These are phyloP conservation scores for Gracilaria domingensis DNA, from an alignment of 23 red algal genomes.

Conservation along the genomic window DNA sequence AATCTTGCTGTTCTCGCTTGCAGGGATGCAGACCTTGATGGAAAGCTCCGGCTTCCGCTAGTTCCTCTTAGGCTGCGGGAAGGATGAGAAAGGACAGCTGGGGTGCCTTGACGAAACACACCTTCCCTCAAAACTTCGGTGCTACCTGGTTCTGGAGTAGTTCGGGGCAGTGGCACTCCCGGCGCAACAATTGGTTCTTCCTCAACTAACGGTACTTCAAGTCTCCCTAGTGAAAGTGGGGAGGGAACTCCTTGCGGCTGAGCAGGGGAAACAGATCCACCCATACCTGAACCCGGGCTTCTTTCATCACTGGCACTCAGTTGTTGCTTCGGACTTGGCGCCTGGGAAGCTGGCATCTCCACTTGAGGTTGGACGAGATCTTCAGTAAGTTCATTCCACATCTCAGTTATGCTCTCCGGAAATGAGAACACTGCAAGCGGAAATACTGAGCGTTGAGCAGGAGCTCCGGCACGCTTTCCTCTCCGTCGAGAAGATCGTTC, in stretches of 20 bases:
- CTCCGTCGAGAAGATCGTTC: slow-evolving; percentile 11
- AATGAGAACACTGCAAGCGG: slow-evolving; percentile 25
- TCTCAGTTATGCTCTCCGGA: slow-evolving; percentile 15
- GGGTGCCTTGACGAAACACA: not conserved
- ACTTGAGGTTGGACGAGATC: not conserved
- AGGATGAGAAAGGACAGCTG: slow-evolving; percentile 25
- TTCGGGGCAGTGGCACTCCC: not conserved
- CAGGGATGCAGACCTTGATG: slow-evolving; percentile 8
- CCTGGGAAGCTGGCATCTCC: not conserved
- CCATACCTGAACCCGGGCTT: not conserved
- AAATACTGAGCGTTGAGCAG: not conserved
- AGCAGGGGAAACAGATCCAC: slow-evolving; percentile 5
- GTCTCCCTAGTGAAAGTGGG: not conserved
- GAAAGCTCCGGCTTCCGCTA: slow-evolving; percentile 26
- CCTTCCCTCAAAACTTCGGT: not conserved
- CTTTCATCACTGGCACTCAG: not conserved
- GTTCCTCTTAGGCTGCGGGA: not conserved
- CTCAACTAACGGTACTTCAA: not conserved
- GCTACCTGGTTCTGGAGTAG: not conserved
- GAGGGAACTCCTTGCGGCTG: not conserved
- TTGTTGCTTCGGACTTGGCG: not conserved
- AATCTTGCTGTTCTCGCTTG: slow-evolving; percentile 37
- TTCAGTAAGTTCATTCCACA: slow-evolving; percentile 46
- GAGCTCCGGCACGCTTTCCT: not conserved
- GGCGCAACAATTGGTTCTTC: slow-evolving; percentile 1